Percentiles rank a stretch among this genome's conserved stretches.
phyloP scores from a whole-genome alignment of 306 rosid genomes.

The Oxytropis ochrocephala region DNA sequence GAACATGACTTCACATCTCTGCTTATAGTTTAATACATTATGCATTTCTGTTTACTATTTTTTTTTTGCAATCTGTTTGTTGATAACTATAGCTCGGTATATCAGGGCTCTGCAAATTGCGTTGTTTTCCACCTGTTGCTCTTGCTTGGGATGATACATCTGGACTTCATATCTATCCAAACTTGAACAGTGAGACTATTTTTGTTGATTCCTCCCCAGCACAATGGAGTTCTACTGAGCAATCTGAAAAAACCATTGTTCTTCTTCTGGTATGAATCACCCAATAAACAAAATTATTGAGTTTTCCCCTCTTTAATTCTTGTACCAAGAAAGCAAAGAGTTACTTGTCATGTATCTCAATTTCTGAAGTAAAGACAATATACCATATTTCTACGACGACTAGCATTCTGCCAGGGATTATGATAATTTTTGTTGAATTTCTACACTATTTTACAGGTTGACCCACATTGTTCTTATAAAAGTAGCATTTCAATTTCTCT shows the following conservation, averaged over 20 bases:
- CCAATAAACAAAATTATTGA: background rate
- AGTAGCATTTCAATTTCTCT: constrained; percentile 55
- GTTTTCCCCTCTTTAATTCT: background rate
- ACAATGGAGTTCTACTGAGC: constrained; percentile 60
- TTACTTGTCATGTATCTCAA: background rate
- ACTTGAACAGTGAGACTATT: constrained; percentile 59
- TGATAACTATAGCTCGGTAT: constrained; percentile 27
- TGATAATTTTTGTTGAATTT: constrained; percentile 15
- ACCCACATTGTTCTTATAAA: constrained; percentile 92
- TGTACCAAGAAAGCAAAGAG: background rate
- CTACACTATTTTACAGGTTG: constrained; percentile 58
- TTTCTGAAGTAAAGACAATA: constrained; percentile 1
- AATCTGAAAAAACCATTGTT: constrained; percentile 72
- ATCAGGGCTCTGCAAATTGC: constrained; percentile 86
- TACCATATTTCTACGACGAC: background rate
- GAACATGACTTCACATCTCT: background rate
- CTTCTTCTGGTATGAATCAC: constrained; percentile 63
- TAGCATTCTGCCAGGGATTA: constrained; percentile 6
- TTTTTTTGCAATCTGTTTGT: constrained; percentile 17
- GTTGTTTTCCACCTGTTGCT: constrained; percentile 96
- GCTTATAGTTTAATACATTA: background rate
- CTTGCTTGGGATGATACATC: constrained; percentile 91
- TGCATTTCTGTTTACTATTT: background rate
- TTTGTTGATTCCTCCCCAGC: constrained; percentile 89
- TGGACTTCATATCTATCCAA: constrained; percentile 83